These are phyloP conservation scores for Pseudomassariella vexata DNA, from an alignment of 2,329 filamentous ascomycete species.

Conservation along the genomic window DNA sequence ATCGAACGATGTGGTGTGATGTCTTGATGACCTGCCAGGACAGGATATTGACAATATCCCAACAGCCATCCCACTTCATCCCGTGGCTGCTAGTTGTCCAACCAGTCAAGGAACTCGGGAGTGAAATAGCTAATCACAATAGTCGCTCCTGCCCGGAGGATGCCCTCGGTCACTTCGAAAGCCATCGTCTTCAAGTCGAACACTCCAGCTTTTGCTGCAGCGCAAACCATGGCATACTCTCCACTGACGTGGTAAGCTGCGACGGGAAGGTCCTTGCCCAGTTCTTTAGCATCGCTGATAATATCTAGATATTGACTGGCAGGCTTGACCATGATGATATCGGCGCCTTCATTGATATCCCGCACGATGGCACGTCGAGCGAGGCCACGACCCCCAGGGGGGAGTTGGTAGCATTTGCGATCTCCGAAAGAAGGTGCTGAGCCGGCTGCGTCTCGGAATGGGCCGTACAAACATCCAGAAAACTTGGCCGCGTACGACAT, in stretches of 20 bases:
- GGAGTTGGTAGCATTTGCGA: constrained; percentile 93
- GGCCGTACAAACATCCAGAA: constrained; percentile 90
- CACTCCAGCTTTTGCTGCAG: constrained; percentile 89
- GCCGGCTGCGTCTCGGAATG: constrained; percentile 93
- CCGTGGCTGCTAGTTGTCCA: constrained; percentile 51
- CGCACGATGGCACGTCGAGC: constrained; percentile 84
- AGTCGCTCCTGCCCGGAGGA: constrained; percentile 84
- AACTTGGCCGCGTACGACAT: constrained; percentile 99
- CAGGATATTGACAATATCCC: too few species aligned
- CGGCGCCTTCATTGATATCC: constrained; percentile 89
- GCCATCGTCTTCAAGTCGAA: constrained; percentile 95
- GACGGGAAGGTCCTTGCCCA: constrained; percentile 84
- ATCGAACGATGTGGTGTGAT: too few species aligned
- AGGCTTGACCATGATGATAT: constrained; percentile 99
- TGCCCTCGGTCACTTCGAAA: constrained; percentile 89
- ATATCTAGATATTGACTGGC: constrained; percentile 95
- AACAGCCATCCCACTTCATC: too few species aligned
- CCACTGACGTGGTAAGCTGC: constrained; percentile 96
- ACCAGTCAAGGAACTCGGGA: constrained; percentile 68
- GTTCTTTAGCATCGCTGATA: constrained; percentile 92
- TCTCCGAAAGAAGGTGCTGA: constrained; percentile 90
- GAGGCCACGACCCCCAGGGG: constrained; percentile 84
- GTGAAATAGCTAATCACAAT: constrained; percentile 95
- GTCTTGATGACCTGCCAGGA: too few species aligned
- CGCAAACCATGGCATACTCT: constrained; percentile 97